Conservation (phyloP, 768 basidiomycete genomes). For the Pholiota molesta region DNA sequence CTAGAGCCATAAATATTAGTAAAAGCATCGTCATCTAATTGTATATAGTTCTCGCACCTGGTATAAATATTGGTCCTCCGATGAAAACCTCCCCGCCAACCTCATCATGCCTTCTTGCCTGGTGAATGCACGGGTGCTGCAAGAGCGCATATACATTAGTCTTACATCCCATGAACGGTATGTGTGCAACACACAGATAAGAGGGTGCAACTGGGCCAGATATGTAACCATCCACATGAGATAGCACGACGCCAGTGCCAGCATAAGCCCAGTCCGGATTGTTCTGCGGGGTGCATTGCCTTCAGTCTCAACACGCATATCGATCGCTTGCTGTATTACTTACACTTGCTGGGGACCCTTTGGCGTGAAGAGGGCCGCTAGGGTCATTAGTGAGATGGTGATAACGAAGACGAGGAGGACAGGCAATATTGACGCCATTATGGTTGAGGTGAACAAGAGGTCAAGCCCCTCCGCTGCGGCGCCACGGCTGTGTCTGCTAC, state of each 20-base stretch:
- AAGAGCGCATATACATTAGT: background rate
- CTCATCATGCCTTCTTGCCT: slow-evolving; percentile 18
- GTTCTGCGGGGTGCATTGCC: slow-evolving; percentile 51
- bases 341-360: slow-evolving; percentile 93
- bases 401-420: slow-evolving; percentile 69
- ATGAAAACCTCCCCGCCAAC: slow-evolving; percentile 1
- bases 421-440: slow-evolving; percentile 74
- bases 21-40: background rate
- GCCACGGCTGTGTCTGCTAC: background rate
- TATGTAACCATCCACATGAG: slow-evolving; percentile 99
- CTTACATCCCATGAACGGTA: background rate
- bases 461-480: background rate
- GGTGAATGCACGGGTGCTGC: slow-evolving; percentile 26
- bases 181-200: slow-evolving; percentile 78
- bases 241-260: slow-evolving; percentile 84
- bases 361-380: slow-evolving; percentile 69
- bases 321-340: slow-evolving; percentile 30
- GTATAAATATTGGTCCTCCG: slow-evolving; percentile 30
- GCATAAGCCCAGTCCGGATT: slow-evolving; percentile 77
- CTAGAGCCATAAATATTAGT: slow-evolving; percentile 14
- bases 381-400: slow-evolving; percentile 64
- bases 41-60: slow-evolving; percentile 27
- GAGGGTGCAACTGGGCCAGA: slow-evolving; percentile 89
- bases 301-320: background rate
- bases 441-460: slow-evolving; percentile 17